Percentiles rank a stretch among this genome's conserved stretches.
These are phyloP conservation scores for Nicotiana obtusifolia DNA, from an alignment of 257 asterid species.

Conservation along the genomic window DNA sequence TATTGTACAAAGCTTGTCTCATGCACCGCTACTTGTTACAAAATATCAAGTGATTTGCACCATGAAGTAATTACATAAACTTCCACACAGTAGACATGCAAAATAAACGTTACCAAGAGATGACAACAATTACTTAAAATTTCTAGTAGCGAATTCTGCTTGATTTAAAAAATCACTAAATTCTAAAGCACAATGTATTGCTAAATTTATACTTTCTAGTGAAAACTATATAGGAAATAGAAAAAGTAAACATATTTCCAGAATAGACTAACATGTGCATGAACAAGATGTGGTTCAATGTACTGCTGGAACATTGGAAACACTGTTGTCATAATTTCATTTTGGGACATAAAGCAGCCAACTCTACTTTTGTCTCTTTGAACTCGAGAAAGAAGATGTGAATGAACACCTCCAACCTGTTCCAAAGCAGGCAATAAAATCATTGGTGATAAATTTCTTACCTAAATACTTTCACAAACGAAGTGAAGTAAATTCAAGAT, in stretches of 20 bases:
- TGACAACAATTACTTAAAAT: not conserved
- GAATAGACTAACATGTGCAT: slow-evolving; percentile 82
- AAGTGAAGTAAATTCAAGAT: not conserved
- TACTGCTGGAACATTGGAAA: slow-evolving; percentile 99
- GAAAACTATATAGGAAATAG: not conserved
- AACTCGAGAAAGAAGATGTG: slow-evolving; percentile 95
- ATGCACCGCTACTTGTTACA: not conserved
- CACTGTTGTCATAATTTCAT: slow-evolving; percentile 90
- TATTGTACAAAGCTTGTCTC: not conserved
- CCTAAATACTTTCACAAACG: not conserved
- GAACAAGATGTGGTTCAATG: slow-evolving; percentile 99
- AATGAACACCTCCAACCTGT: slow-evolving; percentile 99
- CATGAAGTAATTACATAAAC: not conserved
- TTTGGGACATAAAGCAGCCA: slow-evolving; percentile 84
- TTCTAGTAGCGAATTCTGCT: not conserved
- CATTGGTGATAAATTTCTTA: slow-evolving; percentile 6
- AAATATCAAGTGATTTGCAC: not conserved
- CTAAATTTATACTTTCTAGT: not conserved
- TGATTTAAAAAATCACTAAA: not conserved
- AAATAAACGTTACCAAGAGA: not conserved
- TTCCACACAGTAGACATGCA: not conserved
- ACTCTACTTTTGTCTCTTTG: slow-evolving; percentile 95
- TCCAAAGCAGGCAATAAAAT: slow-evolving; percentile 23
- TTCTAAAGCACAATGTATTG: not conserved
- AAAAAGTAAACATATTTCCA: not conserved